Conservation (phyloP, 495 filamentous ascomycete genomes). For the Hyaloscypha variabilis region DNA sequence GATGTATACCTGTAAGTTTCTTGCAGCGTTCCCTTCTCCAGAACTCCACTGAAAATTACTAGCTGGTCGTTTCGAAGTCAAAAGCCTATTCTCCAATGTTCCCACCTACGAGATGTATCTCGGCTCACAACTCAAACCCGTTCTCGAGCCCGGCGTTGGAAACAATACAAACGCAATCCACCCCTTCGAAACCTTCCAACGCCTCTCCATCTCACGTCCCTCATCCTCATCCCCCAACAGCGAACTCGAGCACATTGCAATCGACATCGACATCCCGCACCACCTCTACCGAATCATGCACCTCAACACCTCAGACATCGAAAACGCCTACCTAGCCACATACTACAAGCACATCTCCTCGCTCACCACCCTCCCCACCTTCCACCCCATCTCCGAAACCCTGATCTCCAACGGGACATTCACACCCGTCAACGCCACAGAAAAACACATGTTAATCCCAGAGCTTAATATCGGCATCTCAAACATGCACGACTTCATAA, state of each 20-base stretch:
- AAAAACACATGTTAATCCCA: constrained; percentile 17
- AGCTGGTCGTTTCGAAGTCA: background rate
- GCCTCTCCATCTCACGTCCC: background rate
- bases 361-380: background rate
- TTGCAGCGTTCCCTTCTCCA: background rate
- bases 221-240: background rate
- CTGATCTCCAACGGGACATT: constrained; percentile 3
- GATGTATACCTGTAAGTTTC: constrained; percentile 7
- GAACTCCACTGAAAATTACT: background rate
- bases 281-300: background rate
- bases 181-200: constrained; percentile 10
- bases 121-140: background rate
- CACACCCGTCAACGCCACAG: background rate
- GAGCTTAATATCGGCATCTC: constrained; percentile 10
- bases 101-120: background rate
- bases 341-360: constrained; percentile 1
- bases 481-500: constrained; percentile 11
- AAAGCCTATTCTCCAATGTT: background rate
- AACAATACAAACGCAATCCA: background rate
- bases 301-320: background rate
- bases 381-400: background rate
- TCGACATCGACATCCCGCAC: constrained; percentile 9
- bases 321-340: background rate
- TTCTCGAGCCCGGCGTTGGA: background rate
- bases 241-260: background rate